Percentiles rank a stretch among this genome's conserved stretches.
phyloP scores from a whole-genome alignment of 2,329 filamentous ascomycete genomes.

The Zymoseptoria ardabiliae region DNA sequence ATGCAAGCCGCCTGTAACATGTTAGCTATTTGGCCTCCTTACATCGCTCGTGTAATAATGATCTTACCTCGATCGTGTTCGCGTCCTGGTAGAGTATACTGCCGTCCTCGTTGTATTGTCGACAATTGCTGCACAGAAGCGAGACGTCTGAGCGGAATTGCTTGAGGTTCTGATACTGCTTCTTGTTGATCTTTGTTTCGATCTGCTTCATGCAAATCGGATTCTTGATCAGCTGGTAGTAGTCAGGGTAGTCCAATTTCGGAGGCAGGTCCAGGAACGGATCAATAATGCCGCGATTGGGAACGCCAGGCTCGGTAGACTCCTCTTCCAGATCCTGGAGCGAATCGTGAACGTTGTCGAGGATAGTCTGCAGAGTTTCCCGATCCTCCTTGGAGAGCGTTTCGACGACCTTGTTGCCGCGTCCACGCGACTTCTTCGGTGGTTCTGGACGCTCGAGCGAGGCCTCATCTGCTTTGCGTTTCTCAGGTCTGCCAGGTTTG shows the following conservation, averaged over 20 bases:
- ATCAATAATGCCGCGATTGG: constrained; percentile 77
- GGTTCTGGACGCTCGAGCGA: constrained; percentile 59
- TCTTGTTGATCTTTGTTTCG: constrained; percentile 88
- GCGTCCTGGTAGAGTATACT: constrained; percentile 90
- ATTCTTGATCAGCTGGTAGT: constrained; percentile 85
- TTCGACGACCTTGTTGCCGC: constrained; percentile 60
- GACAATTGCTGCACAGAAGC: constrained; percentile 80
- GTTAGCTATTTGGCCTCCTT: constrained; percentile 7
- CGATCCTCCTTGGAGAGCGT: constrained; percentile 64
- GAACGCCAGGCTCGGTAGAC: constrained; percentile 48
- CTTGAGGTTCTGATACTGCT: constrained; percentile 76
- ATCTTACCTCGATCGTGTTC: constrained; percentile 78
- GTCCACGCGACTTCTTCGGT: constrained; percentile 68
- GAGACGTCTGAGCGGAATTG: constrained; percentile 78
- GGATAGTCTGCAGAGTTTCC: constrained; percentile 67
- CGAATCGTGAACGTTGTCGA: constrained; percentile 69
- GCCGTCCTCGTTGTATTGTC: constrained; percentile 93
- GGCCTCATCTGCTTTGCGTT: constrained; percentile 77
- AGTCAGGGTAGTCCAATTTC: constrained; percentile 85
- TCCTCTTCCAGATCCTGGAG: constrained; percentile 81
- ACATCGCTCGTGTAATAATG: not conserved
- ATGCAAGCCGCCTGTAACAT: constrained; percentile 34
- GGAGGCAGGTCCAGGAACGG: constrained; percentile 89
- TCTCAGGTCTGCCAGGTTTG: constrained; percentile 60
- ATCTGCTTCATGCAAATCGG: constrained; percentile 97